Evolutionary conservation across 768 basidiomycete species (phyloP).

Genomic region (Kwoniella europaea): DNA sequence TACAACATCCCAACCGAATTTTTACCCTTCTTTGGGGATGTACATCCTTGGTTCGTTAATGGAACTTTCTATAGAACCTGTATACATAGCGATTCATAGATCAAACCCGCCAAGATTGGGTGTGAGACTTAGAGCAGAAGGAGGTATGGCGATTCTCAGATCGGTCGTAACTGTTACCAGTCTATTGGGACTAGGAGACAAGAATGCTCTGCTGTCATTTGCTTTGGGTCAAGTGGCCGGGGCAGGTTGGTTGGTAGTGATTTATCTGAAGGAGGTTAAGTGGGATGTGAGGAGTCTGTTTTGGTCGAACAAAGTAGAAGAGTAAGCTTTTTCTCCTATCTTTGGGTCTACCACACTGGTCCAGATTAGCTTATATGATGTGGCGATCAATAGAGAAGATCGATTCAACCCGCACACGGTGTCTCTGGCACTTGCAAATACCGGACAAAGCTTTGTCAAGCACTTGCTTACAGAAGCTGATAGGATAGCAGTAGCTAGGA

Average conservation of each 20-base stretch:
- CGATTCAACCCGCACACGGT: slow-evolving; percentile 59
- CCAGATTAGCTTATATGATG: background rate
- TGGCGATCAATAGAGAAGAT: background rate
- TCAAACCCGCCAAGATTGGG: slow-evolving; percentile 67
- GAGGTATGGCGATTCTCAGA: slow-evolving; percentile 75
- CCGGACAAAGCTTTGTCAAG: slow-evolving; percentile 85
- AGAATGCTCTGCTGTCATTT: slow-evolving; percentile 74
- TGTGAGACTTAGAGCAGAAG: slow-evolving; percentile 83
- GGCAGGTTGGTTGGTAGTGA: slow-evolving; percentile 64
- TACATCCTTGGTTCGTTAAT: slow-evolving; percentile 76
- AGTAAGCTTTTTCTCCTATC: slow-evolving; percentile 4
- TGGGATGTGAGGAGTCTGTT: slow-evolving; percentile 16
- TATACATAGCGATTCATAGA: slow-evolving; percentile 73
- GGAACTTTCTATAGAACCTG: slow-evolving; percentile 82
- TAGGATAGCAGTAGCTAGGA: slow-evolving; percentile 81
- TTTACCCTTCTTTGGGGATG: slow-evolving; percentile 67
- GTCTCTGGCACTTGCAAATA: slow-evolving; percentile 78
- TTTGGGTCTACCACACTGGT: background rate
- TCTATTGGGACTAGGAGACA: slow-evolving; percentile 60
- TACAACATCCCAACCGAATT: slow-evolving; percentile 69
- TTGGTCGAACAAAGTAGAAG: slow-evolving; percentile 7
- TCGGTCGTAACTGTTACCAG: slow-evolving; percentile 73
- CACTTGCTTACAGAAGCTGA: slow-evolving; percentile 96
- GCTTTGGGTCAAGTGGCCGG: slow-evolving; percentile 83
- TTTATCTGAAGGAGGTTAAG: slow-evolving; percentile 63